These are phyloP conservation scores for Apiotrichum mycotoxinovorans DNA, from an alignment of 1,284 basidiomycete species.

Conservation along the genomic window DNA sequence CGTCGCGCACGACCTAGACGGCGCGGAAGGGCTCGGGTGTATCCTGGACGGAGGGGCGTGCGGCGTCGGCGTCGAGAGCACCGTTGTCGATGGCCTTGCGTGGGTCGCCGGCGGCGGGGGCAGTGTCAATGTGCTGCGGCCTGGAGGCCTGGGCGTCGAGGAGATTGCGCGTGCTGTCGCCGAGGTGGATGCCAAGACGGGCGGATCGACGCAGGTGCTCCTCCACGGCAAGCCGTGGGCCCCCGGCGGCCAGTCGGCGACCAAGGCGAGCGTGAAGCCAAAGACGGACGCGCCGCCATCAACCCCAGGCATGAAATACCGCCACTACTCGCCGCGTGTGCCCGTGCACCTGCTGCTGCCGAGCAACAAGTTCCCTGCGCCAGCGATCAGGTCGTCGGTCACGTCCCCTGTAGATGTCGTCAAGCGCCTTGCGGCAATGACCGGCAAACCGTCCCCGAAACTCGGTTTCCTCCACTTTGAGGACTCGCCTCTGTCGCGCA, in stretches of 20 bases:
- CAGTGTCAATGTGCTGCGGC: conserved; percentile 75
- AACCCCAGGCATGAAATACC: conserved; percentile 99
- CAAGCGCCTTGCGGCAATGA: background rate
- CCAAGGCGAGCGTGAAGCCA: background rate
- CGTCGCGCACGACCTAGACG: conserved; percentile 71
- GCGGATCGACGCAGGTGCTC: conserved; percentile 30
- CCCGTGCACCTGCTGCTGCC: conserved; percentile 74
- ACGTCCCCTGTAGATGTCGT: conserved; percentile 12
- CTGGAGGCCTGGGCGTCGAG: conserved; percentile 90
- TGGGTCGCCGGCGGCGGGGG: conserved; percentile 59
- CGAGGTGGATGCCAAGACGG: conserved; percentile 43
- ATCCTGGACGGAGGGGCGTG: conserved; percentile 93
- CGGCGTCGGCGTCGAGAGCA: conserved; percentile 88
- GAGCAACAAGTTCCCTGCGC: conserved; percentile 43
- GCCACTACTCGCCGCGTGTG: conserved; percentile 88
- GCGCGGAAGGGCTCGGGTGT: conserved; percentile 60
- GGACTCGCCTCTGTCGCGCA: conserved; percentile 54
- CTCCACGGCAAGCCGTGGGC: conserved; percentile 34
- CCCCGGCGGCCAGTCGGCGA: background rate
- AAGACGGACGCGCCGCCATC: conserved; percentile 60
- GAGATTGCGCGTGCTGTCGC: conserved; percentile 65
- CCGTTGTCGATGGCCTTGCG: conserved; percentile 79
- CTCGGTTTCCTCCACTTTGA: conserved; percentile 68
- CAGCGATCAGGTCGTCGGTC: conserved; percentile 45
- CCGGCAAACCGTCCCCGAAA: conserved; percentile 23